These are phyloP conservation scores for Fusarium heterosporum DNA, from an alignment of 2,329 filamentous ascomycete species.

Conservation along the genomic window DNA sequence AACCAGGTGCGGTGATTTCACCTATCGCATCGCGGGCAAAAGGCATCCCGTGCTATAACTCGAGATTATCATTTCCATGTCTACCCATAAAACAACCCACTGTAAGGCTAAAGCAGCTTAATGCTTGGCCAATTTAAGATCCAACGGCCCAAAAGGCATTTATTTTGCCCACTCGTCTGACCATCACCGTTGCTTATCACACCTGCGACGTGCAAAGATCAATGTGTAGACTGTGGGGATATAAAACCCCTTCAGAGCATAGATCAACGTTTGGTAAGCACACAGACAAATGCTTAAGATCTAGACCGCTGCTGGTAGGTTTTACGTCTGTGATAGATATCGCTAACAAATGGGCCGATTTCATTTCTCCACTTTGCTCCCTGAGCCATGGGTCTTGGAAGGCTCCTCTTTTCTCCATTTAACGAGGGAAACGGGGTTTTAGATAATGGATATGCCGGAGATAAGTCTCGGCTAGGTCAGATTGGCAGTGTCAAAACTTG, in stretches of 20 bases:
- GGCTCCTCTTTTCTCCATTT: background rate
- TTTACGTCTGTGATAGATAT: constrained; percentile 16
- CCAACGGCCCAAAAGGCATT: background rate
- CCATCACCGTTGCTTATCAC: background rate
- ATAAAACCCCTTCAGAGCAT: background rate
- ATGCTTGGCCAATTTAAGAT: background rate
- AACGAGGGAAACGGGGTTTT: background rate
- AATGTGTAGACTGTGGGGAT: background rate
- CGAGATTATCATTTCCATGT: background rate
- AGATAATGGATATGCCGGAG: background rate
- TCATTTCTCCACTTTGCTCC: constrained; percentile 12
- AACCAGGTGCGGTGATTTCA: too few relatives aligned
- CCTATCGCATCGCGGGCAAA: background rate
- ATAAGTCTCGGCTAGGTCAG: background rate
- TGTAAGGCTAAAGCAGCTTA: constrained; percentile 19
- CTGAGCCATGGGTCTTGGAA: background rate
- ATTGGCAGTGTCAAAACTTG: background rate
- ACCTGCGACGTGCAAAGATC: background rate
- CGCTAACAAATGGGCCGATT: constrained; percentile 31
- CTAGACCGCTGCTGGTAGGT: constrained; percentile 19
- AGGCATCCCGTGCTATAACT: background rate
- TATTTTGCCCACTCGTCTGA: background rate
- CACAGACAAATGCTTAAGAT: background rate
- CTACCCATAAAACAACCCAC: background rate
- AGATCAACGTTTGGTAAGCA: constrained; percentile 9